Evolutionary conservation across 1,284 basidiomycete genomes (phyloP).

Genomic region (Apiotrichum sp.): DNA sequence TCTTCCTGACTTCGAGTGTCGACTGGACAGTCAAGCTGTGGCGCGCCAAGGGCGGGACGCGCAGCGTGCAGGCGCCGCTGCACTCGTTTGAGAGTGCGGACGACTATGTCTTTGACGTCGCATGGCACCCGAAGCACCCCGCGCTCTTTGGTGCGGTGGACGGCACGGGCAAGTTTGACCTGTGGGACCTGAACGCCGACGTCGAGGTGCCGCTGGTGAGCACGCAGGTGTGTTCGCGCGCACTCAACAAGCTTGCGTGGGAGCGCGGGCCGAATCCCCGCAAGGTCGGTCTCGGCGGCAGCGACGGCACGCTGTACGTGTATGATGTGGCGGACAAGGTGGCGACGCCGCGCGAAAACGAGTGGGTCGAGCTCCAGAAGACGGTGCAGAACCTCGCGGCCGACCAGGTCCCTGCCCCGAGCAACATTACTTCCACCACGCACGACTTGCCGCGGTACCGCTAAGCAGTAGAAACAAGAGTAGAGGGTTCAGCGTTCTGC

Average conservation of each 20-base stretch:
- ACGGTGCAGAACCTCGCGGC: constrained; percentile 50
- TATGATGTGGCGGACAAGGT: constrained; percentile 91
- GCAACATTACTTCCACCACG: neutral
- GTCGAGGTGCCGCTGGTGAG: constrained; percentile 58
- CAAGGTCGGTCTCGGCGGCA: constrained; percentile 78
- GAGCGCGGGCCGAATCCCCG: constrained; percentile 68
- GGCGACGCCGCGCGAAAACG: constrained; percentile 65
- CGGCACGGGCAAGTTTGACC: constrained; percentile 86
- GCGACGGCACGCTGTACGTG: constrained; percentile 85
- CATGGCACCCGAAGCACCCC: constrained; percentile 94
- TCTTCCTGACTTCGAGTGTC: constrained; percentile 84
- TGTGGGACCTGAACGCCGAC: constrained; percentile 94
- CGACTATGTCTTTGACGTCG: constrained; percentile 98
- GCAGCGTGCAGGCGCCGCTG: constrained; percentile 58
- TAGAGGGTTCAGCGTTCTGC: too few species aligned
- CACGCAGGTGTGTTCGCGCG: constrained; percentile 55
- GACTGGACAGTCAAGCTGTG: constrained; percentile 97
- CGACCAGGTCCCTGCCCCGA: neutral
- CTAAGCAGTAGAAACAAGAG: neutral
- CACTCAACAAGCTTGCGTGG: constrained; percentile 94
- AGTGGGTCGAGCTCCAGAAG: constrained; percentile 85
- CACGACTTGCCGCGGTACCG: neutral
- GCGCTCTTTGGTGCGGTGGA: constrained; percentile 90
- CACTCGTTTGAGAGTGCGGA: constrained; percentile 93
- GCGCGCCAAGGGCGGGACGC: constrained; percentile 55